Evolutionary conservation across 345 rosid genomes (phyloP).

Genomic region (Leavenworthia alabamica): DNA sequence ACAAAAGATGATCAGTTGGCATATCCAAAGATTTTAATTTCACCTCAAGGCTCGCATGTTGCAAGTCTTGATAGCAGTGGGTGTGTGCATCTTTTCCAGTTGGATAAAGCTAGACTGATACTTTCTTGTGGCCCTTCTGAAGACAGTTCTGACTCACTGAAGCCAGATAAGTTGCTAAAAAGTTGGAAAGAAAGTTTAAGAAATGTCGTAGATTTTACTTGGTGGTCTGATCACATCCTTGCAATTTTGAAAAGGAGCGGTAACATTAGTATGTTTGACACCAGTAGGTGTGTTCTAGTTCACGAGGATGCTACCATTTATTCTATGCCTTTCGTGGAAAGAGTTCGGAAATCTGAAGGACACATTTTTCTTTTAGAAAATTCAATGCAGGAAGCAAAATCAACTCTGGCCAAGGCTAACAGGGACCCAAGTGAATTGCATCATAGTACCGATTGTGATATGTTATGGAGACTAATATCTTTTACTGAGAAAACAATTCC

Average conservation of each 20-base stretch:
- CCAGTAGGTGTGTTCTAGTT: slow-evolving; percentile 42
- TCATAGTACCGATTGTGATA: slow-evolving; percentile 28
- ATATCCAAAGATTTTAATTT: slow-evolving; percentile 71
- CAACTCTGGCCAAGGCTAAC: slow-evolving; percentile 29
- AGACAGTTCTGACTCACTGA: slow-evolving; percentile 32
- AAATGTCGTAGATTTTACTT: slow-evolving; percentile 64
- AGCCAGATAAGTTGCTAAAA: slow-evolving; percentile 23
- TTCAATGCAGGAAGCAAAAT: slow-evolving; percentile 31
- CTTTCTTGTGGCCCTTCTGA: slow-evolving; percentile 32
- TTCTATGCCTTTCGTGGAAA: slow-evolving; percentile 64
- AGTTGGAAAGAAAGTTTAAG: slow-evolving; percentile 29
- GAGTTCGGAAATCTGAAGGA: slow-evolving; percentile 47
- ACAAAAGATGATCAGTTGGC: slow-evolving; percentile 40
- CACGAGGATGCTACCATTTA: slow-evolving; percentile 46
- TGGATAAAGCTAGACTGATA: slow-evolving; percentile 40
- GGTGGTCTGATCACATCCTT: slow-evolving; percentile 86
- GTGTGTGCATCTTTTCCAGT: slow-evolving; percentile 51
- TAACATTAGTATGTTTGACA: slow-evolving; percentile 47
- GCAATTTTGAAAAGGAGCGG: slow-evolving; percentile 55
- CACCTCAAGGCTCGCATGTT: slow-evolving; percentile 58
- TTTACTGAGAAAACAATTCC: slow-evolving; percentile 68
- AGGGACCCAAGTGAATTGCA: slow-evolving; percentile 33
- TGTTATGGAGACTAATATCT: slow-evolving; percentile 67
- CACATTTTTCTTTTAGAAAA: slow-evolving; percentile 62
- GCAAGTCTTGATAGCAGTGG: slow-evolving; percentile 70